Base-by-base conservation (phyloP, 768 basidiomycete species). In the Auricularia sp. region DNA sequence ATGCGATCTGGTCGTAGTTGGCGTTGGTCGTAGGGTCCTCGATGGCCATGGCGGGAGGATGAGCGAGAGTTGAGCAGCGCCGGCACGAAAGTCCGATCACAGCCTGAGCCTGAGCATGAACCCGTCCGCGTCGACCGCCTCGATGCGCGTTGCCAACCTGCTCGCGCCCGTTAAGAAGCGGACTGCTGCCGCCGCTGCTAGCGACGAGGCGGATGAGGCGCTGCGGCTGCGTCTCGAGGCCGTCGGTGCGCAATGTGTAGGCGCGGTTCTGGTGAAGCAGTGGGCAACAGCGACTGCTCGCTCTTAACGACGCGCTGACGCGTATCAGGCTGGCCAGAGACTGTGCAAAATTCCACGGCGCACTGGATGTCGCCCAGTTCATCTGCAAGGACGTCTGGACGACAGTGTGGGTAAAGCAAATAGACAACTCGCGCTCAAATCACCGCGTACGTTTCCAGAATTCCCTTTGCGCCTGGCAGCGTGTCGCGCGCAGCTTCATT, bases 361-460 rank as follows among this genome's bases (percentile, higher is more conserved):
- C 92, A 0, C 80, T 98, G 7, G 95, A 98, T 66, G 87, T 84
- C 10, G 87, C 97, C 77, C 96, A 98, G 74, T 97, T 97, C 71
- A 82, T 98, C 65, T 98, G 94, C 78, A 98, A 98, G 71, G 94
- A 98, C 64, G 77, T 98, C 21, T 98, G 94, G 91, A 79, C 84
- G 0, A 84, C 87, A 23, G 89, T 88, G 64, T 96, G 91, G 87
- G 90, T 93, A 62, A 95, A 95, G 72, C 95, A 96, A 72, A 91
- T 97, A 1, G 94, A 97, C 71, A 98, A 98, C 73, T 76, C 97
- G 65, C 84, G 94, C 56, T 96, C 94, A 16, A 98, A 98, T 73
- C 95, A 96, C 74, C 81, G 94, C 61, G 93, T 93, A 71, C 51
- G 85, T 76, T 2, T 7, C 33, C 33, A 33, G 36, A 51, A 29